Evolutionary conservation across 805 yeast genomes (phyloP), one percentile per base, ranked within the genome.

Genomic region (Debaryomyces castellii): DNA sequence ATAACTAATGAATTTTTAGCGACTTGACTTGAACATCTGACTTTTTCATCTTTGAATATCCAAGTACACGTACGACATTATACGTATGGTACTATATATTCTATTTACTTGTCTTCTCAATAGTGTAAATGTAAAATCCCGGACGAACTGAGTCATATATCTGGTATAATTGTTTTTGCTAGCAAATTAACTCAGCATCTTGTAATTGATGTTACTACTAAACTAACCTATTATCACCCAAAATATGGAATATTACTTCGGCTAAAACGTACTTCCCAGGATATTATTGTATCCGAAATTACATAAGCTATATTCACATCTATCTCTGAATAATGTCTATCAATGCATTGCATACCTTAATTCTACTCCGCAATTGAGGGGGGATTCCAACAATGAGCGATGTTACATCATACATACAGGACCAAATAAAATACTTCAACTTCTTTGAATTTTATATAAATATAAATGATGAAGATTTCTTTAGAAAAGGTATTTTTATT

Each of bases 341-440:
- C 34, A 6, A 25, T 25, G 28, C 28, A 25, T 10, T 6, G 11
- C 9, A 17, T 17, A 30, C 34, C 34, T 17, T 14, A 3, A 4
- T 14, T 16, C 18, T 30, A 30, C 34, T 30, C 34, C 34, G 34
- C 34, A 30, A 30, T 30, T 30, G 34, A 30, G 34, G 34, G 34
- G 34, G 20, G 7, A 11, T 14, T 8, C 17, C 7, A 4, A 7
- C 7, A 30, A 16, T 17, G 20, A 14, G 20, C 17, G 18, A n/a
- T 30, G 18, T 30, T 30, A 25, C 18, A 30, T 14, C 6, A 17
- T 16, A 30, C 18, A 30, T 30, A 30, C 20, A 30, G 34, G 34
- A 30, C 7, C 20, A 9, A 14, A 30, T 16, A 25, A 30, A 30
- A 30, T 30, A 30, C 18, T 30, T 30, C 34, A 30, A 30, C 14